Percentiles rank a stretch among this genome's conserved stretches.
phyloP scores from a whole-genome alignment of 2,329 filamentous ascomycete genomes.

The Aureobasidium sp. region DNA sequence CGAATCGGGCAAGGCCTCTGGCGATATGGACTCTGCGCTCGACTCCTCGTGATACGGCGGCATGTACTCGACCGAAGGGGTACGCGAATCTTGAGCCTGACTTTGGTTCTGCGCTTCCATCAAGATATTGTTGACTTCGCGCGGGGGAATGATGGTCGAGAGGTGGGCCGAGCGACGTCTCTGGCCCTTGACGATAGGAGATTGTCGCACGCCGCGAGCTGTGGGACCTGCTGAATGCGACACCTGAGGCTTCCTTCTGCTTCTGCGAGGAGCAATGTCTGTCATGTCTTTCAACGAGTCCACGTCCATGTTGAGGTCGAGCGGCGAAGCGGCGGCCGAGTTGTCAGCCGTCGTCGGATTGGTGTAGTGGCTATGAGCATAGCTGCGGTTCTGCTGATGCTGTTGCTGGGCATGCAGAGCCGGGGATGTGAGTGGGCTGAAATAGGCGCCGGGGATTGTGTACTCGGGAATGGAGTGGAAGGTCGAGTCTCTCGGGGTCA shows the following conservation, averaged over 20 bases:
- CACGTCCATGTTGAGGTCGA: slow-evolving; percentile 33
- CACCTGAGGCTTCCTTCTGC: slow-evolving; percentile 41
- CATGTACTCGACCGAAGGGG: slow-evolving; percentile 16
- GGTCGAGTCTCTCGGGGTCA: slow-evolving; percentile 66
- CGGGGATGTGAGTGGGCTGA: slow-evolving; percentile 75
- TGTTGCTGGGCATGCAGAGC: slow-evolving; percentile 62
- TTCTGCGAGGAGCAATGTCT: slow-evolving; percentile 19
- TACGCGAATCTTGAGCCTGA: slow-evolving; percentile 20
- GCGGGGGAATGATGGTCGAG: slow-evolving; percentile 35
- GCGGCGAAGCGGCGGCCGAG: slow-evolving; percentile 40
- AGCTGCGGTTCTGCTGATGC: slow-evolving; percentile 31
- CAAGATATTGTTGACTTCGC: slow-evolving; percentile 35
- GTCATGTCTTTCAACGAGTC: slow-evolving; percentile 32
- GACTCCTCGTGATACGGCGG: slow-evolving; percentile 27
- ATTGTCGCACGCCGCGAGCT: slow-evolving; percentile 52
- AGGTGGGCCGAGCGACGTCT: slow-evolving; percentile 39
- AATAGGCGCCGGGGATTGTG: slow-evolving; percentile 61
- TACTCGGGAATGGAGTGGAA: slow-evolving; percentile 50
- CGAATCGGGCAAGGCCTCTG: slow-evolving; percentile 38
- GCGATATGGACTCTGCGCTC: slow-evolving; percentile 41
- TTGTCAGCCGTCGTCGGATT: slow-evolving; percentile 46
- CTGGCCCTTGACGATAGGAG: slow-evolving; percentile 62
- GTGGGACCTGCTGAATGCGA: slow-evolving; percentile 37
- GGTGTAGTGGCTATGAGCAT: slow-evolving; percentile 32
- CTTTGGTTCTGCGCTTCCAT: slow-evolving; percentile 27